Evolutionary conservation across 2,329 filamentous ascomycete genomes (phyloP), one percentile per base, ranked within the genome.

Genomic region (Cladobotryum protrusum): DNA sequence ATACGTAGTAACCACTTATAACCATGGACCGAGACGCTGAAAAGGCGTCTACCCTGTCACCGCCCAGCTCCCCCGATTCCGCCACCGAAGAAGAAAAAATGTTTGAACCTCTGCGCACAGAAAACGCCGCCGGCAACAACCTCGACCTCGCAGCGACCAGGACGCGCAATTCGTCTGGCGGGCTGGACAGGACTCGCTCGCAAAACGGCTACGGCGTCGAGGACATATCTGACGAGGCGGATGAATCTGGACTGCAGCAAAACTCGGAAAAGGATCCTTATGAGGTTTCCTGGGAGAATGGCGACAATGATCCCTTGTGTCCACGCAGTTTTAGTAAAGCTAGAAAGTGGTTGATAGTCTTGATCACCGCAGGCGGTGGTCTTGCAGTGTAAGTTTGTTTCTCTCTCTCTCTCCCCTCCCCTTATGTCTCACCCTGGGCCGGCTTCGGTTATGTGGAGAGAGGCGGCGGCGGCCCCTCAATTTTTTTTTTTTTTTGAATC

Each of bases 291-390:
- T 53, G 52, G 52, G 52, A 53, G 3, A 17, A 36, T 13, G 77
- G 76, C 5, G 83, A 89, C 51, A 69, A 73, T 43, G 91, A 96
- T 63, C 84, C 86, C 0, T 64, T 81, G 66, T 87, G 85, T 59
- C 91, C 91, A 0, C 81, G 85, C 52, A 89, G 80, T 63, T 82
- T 89, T 72, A 70, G 67, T 14, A 75, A 67, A 15, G 63, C 68
- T n/a, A 78, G 81, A 54, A 91, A 91, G 63, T 96, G 92, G 92
- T 50, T 82, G 29, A 85, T 96, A 54, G 83, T 91, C 1, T 57
- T 82, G 34, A 85, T 96, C 50, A 77, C 90, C n/a, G 83, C 84
- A 9, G 64, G 77, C 49, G 86, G 85, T 7, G 87, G 87, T 43
- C 74, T 93, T 52, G 92, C 88, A 67, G 90, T 96, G 86, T 91